Evolutionary conservation across 2,329 filamentous ascomycete species (phyloP).

Genomic region (Chaetothyriales sp.): DNA sequence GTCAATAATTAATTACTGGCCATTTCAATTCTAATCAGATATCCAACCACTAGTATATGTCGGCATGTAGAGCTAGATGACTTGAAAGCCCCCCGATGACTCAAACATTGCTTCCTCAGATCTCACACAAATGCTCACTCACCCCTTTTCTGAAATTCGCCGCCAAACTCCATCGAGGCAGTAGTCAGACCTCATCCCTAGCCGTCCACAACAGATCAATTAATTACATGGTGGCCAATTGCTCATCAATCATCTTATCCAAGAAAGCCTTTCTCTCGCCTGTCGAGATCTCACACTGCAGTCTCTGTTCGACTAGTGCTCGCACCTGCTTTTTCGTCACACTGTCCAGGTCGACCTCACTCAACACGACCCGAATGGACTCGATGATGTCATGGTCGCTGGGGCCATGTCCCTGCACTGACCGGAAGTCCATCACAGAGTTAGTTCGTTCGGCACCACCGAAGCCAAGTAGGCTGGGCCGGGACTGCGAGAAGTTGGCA

Average conservation of each 20-base stretch:
- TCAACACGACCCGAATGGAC: slow-evolving; percentile 65
- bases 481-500: slow-evolving; percentile 24
- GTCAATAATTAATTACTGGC: background rate
- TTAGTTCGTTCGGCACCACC: slow-evolving; percentile 35
- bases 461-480: slow-evolving; percentile 29
- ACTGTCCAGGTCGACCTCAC: slow-evolving; percentile 85
- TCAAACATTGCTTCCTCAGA: background rate
- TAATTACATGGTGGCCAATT: slow-evolving; percentile 77
- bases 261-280: slow-evolving; percentile 80
- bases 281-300: slow-evolving; percentile 66
- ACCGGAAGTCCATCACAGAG: slow-evolving; percentile 44
- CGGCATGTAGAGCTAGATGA: background rate
- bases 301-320: slow-evolving; percentile 77
- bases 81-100: background rate
- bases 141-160: background rate
- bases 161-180: background rate
- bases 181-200: background rate
- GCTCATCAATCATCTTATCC: slow-evolving; percentile 81
- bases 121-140: background rate
- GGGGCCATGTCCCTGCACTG: slow-evolving; percentile 41
- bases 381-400: slow-evolving; percentile 70
- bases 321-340: slow-evolving; percentile 96
- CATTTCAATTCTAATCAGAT: background rate
- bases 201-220: background rate
- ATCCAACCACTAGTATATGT: background rate